Evolutionary conservation across 164 flowering plant genomes (phyloP).

Genomic region (Santalum album): DNA sequence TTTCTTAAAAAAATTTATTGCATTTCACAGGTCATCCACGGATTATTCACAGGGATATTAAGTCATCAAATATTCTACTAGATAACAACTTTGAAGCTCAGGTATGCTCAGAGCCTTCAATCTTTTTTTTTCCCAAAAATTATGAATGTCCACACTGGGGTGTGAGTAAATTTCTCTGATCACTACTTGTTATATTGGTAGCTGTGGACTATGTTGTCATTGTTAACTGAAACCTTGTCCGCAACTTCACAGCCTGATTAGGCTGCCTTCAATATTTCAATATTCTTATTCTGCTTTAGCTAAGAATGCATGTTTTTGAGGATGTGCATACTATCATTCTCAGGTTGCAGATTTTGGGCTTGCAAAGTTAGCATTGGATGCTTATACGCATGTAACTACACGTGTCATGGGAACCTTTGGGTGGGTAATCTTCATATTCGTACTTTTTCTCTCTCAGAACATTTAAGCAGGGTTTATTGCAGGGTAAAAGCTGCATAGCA

Average conservation of each 20-base stretch:
- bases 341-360: slow-evolving; percentile 79
- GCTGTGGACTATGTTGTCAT: no score
- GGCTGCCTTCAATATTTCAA: no score
- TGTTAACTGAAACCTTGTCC: no score
- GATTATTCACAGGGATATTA: slow-evolving; percentile 33
- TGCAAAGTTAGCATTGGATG: slow-evolving; percentile 54
- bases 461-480: neutral
- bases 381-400: slow-evolving; percentile 56
- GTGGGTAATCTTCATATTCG: slow-evolving; percentile 21
- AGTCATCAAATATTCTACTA: slow-evolving; percentile 27
- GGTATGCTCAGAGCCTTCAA: slow-evolving; percentile 8
- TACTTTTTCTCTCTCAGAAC: neutral
- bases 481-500: neutral
- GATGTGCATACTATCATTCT: neutral
- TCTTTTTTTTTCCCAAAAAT: no score
- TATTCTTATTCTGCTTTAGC: neutral
- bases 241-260: no score
- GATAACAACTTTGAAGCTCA: slow-evolving; percentile 27
- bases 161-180: no score
- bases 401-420: slow-evolving; percentile 86
- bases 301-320: neutral
- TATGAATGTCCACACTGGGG: no score
- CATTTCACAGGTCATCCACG: slow-evolving; percentile 34
- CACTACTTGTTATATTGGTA: no score
- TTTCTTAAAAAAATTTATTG: slow-evolving; percentile 9